Evolutionary conservation across 2,329 filamentous ascomycete species (phyloP), one percentile per base, ranked within the genome.

Genomic region (Ophiostoma sp.): DNA sequence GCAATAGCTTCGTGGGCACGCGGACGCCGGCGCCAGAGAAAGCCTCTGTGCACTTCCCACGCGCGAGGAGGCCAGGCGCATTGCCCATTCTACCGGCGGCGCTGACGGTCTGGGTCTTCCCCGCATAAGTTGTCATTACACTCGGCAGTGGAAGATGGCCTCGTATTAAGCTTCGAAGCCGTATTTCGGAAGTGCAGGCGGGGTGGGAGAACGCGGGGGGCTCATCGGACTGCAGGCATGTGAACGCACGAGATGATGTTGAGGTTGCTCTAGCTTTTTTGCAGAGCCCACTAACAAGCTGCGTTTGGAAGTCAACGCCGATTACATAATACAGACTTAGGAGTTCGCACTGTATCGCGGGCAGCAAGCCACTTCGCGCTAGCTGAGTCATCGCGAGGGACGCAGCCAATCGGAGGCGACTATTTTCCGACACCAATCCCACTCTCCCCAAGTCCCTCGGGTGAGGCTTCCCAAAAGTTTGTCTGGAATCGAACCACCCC

Each of bases 401-500:
- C 2, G 12, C 64, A 45, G 12, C 71, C 71, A 72, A 72, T 72
- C 71, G 71, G 71, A 70, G 71, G 4, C 65, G 68, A 64, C 58
- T 11, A 68, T 72, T 69, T 70, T 71, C 70, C 68, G 67, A 69
- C 58, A 55, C 66, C 63, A 63, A 62, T 67, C 58, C 58, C 58
- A 62, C 58, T 62, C 38, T 38, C 55, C 55, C 52, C 40, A 40
- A 11, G 36, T 64, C 64, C 68, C 69, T 69, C 69, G 68, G 69
- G 66, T 60, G 66, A 62, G 38, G 58, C 67, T 44, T 45, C 63
- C 67, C 71, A 71, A 70, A 71, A 72, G 69, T 70, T 70, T 72
- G 71, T 60, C 36, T 44, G 47, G 52, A 41, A 72, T 72, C 71
- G 71, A 71, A 72, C 71, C 69, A 72, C 70, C 63, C n/a, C 65